phyloP scores from a whole-genome alignment of 768 basidiomycete genomes.

The Tephrocybe sp. region DNA sequence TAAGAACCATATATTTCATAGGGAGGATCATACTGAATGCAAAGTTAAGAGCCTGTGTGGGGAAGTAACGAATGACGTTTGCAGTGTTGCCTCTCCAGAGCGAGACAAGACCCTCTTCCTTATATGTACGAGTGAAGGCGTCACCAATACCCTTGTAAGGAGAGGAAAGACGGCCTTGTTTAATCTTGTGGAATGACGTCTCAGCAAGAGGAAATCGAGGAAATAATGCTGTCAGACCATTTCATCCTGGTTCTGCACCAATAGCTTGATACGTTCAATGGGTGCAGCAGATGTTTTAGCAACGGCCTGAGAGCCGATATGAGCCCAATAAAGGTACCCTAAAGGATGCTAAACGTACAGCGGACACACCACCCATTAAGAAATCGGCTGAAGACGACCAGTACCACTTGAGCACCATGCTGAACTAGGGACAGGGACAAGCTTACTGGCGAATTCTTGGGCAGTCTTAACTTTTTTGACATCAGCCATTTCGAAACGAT shows the following conservation, averaged over 20 bases:
- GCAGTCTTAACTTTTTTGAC: slow-evolving; percentile 82
- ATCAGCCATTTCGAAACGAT: slow-evolving; percentile 71
- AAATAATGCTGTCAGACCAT: slow-evolving; percentile 59
- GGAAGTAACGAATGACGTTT: slow-evolving; percentile 99
- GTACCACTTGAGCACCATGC: slow-evolving; percentile 15
- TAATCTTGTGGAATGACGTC: slow-evolving; percentile 63
- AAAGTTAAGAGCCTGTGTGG: slow-evolving; percentile 99
- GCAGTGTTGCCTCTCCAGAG: slow-evolving; percentile 99
- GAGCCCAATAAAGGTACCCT: slow-evolving; percentile 16
- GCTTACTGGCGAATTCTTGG: slow-evolving; percentile 84
- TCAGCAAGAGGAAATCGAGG: slow-evolving; percentile 19
- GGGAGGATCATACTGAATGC: slow-evolving; percentile 81
- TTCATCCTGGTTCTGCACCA: slow-evolving; percentile 99
- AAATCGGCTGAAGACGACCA: slow-evolving; percentile 65
- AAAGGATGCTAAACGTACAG: slow-evolving; percentile 46
- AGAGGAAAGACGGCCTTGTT: slow-evolving; percentile 94
- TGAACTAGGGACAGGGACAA: slow-evolving; percentile 4
- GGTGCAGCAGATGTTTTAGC: slow-evolving; percentile 99
- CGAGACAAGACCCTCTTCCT: slow-evolving; percentile 91
- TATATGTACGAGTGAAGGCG: slow-evolving; percentile 90
- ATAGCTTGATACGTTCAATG: slow-evolving; percentile 99
- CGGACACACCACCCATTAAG: slow-evolving; percentile 95
- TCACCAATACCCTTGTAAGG: slow-evolving; percentile 97
- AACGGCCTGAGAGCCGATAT: slow-evolving; percentile 64
- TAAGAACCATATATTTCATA: not conserved